Base-by-base conservation (phyloP, 441 rosid species). In the Melastoma candidum region DNA sequence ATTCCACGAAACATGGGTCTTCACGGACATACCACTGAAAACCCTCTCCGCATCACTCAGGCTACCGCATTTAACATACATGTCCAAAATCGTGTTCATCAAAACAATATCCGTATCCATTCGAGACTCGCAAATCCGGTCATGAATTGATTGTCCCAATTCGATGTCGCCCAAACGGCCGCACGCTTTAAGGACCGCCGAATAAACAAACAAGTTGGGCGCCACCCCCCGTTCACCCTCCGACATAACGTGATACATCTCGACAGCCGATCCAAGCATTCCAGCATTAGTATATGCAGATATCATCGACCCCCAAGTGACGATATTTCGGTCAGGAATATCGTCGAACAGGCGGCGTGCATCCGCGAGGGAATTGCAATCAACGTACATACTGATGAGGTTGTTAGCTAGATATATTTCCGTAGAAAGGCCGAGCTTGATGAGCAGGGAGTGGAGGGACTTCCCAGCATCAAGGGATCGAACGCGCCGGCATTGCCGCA, bases 291-390 rank as follows among this genome's bases (percentile, higher is more conserved):
- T 68, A 59, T 67, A 72, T 25, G 82, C 84, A 5, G 78, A 71
- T 46, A 79, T 76, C 75, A 82, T 61, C 0, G 79, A 71, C 1
- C 80, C 77, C 95, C 95, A 85, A n/a, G 79, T 70, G 24, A 82
- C 81, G 11, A 80, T 66, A 47, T 82, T 82, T 59, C 66, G 78
- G 0, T 53, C 53, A 27, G 81, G 53, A 72, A 82, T 80, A 79
- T 80, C 85, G 36, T 82, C 85, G 54, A 80, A 82, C 77, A 78
- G 12, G 44, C 70, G 71, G 17, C 41, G 74, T 4, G 83, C 89
- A 22, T 78, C 71, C 3, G 9, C 2, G 26, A 73, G 4, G 26
- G 12, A 74, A 11, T 56, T 49, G 3, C 63, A 72, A 8, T 73
- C 83, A 0, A 46, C 10, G 11, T 85, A 64, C 81, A 78, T 58